phyloP scores from a whole-genome alignment of 2,329 filamentous ascomycete genomes.

The Colletotrichum somersetense region DNA sequence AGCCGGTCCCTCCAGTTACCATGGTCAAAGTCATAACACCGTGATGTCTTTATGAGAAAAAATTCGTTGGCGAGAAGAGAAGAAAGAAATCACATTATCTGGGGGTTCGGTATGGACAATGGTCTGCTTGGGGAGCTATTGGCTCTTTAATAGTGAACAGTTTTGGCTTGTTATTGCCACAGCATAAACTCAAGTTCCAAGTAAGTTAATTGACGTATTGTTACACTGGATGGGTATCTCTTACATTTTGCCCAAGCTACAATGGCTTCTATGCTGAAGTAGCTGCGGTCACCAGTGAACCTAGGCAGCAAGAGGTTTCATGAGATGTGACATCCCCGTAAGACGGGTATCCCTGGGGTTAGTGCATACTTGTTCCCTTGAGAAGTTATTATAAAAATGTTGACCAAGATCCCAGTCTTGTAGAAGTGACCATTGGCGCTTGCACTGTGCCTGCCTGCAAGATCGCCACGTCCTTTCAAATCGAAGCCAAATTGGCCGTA shows the following conservation, averaged over 20 bases:
- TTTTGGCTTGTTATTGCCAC: background rate
- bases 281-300: too few species aligned
- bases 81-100: background rate
- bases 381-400: background rate
- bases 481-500: background rate
- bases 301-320: too few species aligned
- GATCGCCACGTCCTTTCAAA: background rate
- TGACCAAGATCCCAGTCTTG: background rate
- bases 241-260: too few species aligned
- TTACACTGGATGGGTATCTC: too few species aligned
- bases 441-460: background rate
- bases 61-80: background rate
- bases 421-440: background rate
- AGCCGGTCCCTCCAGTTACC: background rate
- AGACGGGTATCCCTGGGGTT: too few species aligned
- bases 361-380: too few species aligned
- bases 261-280: too few species aligned
- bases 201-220: too few species aligned
- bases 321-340: too few species aligned
- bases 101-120: background rate
- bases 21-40: constrained; percentile 9
- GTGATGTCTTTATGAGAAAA: background rate
- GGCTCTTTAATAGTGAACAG: background rate
- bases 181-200: background rate
- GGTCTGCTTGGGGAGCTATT: constrained; percentile 3